Evolutionary conservation across 1,284 basidiomycete species (phyloP).

Genomic region (Meira nashicola): DNA sequence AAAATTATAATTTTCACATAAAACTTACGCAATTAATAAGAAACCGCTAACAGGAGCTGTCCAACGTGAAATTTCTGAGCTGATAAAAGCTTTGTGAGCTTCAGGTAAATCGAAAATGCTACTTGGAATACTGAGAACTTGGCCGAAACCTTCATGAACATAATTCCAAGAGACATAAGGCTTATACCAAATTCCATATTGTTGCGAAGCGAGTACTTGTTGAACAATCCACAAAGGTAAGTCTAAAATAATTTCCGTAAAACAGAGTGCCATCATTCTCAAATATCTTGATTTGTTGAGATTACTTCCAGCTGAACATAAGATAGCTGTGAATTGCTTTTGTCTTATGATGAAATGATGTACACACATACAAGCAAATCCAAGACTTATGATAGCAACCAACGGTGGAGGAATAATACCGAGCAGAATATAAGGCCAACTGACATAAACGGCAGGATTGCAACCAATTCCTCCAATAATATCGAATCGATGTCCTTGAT

Average conservation of each 20-base stretch:
- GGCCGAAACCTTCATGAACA: not conserved
- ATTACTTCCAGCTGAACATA: not conserved
- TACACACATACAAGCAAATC: not conserved
- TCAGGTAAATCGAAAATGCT: not conserved
- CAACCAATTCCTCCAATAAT: not conserved
- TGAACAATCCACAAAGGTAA: not conserved
- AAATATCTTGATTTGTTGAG: not conserved
- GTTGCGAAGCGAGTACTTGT: not conserved
- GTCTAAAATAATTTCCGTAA: not conserved
- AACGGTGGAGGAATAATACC: not conserved
- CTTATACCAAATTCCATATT: not conserved
- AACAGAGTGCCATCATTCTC: not conserved
- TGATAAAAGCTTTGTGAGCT: not conserved
- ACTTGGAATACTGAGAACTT: constrained; percentile 1
- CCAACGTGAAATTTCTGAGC: not conserved
- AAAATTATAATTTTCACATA: too few species aligned
- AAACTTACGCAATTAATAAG: not conserved
- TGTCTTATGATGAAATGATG: not conserved
- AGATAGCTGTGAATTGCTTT: not conserved
- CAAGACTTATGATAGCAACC: not conserved
- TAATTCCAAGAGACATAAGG: not conserved
- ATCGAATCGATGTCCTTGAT: constrained; percentile 6
- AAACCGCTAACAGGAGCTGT: not conserved
- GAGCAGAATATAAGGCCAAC: not conserved
- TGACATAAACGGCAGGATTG: not conserved